Percentiles rank a stretch among this genome's conserved stretches.
Evolutionary conservation across 306 rosid species (phyloP).

Genomic region (Dalbergia oliveri): DNA sequence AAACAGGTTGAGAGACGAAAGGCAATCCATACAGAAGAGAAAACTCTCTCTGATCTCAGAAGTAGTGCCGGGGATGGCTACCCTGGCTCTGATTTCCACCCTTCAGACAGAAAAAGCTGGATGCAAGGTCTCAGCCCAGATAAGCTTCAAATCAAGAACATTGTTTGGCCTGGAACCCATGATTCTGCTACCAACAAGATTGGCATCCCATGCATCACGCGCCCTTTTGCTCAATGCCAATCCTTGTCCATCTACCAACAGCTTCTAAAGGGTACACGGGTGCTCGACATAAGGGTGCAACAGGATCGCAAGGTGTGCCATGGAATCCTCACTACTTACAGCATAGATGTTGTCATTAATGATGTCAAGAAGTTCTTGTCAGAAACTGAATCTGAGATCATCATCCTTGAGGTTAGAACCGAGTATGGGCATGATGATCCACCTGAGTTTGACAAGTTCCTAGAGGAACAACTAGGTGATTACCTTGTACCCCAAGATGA

Average conservation of each 20-base stretch:
- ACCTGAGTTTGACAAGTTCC: slow-evolving; percentile 72
- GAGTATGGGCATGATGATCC: slow-evolving; percentile 91
- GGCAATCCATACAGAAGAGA: slow-evolving; percentile 59
- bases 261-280: slow-evolving; percentile 69
- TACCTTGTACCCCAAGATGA: slow-evolving; percentile 75
- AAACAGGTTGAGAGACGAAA: slow-evolving; percentile 66
- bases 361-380: slow-evolving; percentile 75
- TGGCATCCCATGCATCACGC: slow-evolving; percentile 75
- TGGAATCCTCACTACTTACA: slow-evolving; percentile 75
- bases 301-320: slow-evolving; percentile 77
- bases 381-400: slow-evolving; percentile 75
- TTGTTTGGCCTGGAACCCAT: slow-evolving; percentile 97
- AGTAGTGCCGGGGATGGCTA: slow-evolving; percentile 52
- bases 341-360: slow-evolving; percentile 71
- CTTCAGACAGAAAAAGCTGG: slow-evolving; percentile 80
- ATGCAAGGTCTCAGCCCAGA: slow-evolving; percentile 72
- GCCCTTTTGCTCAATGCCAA: slow-evolving; percentile 96
- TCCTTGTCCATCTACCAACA: slow-evolving; percentile 76
- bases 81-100: slow-evolving; percentile 68
- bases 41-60: slow-evolving; percentile 56
- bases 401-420: slow-evolving; percentile 84
- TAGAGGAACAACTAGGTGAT: slow-evolving; percentile 75
- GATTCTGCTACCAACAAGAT: slow-evolving; percentile 90
- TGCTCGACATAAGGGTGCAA: slow-evolving; percentile 79
- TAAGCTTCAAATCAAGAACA: slow-evolving; percentile 59